phyloP scores from a whole-genome alignment of 73 alveolate species.

The Stentor roeselii region DNA sequence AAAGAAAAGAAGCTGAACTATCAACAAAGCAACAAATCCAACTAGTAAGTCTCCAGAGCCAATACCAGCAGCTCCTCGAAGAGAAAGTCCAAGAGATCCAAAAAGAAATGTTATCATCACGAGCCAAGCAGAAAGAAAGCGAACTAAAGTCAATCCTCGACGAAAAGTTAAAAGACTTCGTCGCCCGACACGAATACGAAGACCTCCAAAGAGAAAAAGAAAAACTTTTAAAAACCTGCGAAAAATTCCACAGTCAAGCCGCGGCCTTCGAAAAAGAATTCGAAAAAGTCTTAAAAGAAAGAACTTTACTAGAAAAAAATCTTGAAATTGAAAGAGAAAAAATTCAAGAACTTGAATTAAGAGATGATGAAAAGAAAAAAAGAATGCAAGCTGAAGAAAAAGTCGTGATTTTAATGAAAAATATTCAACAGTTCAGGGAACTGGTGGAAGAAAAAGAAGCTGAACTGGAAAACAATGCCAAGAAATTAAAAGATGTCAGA shows the following conservation, averaged over 20 bases:
- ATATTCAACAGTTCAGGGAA: background rate
- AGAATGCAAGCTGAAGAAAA: background rate
- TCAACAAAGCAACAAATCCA: constrained; percentile 19
- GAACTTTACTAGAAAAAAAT: background rate
- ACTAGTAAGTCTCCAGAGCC: constrained; percentile 8
- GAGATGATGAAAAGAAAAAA: constrained; percentile 13
- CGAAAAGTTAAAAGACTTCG: background rate
- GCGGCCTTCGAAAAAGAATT: background rate
- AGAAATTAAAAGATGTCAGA: background rate
- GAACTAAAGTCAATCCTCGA: background rate
- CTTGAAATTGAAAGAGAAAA: constrained; percentile 5
- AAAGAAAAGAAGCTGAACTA: constrained; percentile 29
- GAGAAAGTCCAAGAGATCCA: background rate
- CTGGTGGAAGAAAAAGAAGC: background rate
- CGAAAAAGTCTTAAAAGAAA: constrained; percentile 16
- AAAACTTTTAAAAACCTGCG: background rate
- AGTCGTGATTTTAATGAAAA: background rate
- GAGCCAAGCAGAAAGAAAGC: background rate
- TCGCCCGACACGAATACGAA: background rate
- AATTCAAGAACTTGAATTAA: background rate
- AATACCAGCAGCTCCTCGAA: constrained; percentile 16
- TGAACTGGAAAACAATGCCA: background rate
- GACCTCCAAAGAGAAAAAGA: background rate
- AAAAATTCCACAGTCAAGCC: background rate
- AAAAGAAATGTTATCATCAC: background rate